A percentile compares a stretch with the other conserved stretches of the same genome.
Evolutionary conservation across 306 rosid genomes (phyloP).

Genomic region (Quercus wislizeni): DNA sequence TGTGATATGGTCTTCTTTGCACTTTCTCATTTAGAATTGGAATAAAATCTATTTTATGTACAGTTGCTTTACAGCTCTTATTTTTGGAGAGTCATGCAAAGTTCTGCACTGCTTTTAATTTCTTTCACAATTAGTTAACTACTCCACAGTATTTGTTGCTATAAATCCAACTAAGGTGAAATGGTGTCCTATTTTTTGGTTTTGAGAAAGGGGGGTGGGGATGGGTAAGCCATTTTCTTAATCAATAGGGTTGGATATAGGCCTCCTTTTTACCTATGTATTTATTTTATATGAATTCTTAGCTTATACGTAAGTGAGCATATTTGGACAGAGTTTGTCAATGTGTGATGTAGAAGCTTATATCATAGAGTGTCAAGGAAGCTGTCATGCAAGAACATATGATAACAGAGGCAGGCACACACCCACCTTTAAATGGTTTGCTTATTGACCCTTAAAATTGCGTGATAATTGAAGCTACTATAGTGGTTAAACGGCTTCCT

Average conservation of each 20-base stretch:
- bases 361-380: not conserved
- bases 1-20: constrained; percentile 5
- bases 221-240: too few species aligned
- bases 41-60: not conserved
- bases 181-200: too few species aligned
- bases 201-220: too few species aligned
- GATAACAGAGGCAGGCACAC: not conserved
- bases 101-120: not conserved
- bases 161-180: too few species aligned
- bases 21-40: not conserved
- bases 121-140: not conserved
- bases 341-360: not conserved
- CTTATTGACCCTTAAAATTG: not conserved
- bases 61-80: not conserved
- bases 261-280: not conserved
- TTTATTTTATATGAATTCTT: not conserved
- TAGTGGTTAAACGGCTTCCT: not conserved
- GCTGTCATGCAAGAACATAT: not conserved
- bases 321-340: not conserved
- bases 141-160: not conserved
- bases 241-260: too few species aligned
- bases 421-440: not conserved
- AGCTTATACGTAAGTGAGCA: not conserved
- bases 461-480: not conserved
- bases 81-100: not conserved